Percentiles rank a stretch among this genome's conserved stretches.
Evolutionary conservation across 352 stramenopile genomes (phyloP).

Genomic region (Globisporangium cederbergense): DNA sequence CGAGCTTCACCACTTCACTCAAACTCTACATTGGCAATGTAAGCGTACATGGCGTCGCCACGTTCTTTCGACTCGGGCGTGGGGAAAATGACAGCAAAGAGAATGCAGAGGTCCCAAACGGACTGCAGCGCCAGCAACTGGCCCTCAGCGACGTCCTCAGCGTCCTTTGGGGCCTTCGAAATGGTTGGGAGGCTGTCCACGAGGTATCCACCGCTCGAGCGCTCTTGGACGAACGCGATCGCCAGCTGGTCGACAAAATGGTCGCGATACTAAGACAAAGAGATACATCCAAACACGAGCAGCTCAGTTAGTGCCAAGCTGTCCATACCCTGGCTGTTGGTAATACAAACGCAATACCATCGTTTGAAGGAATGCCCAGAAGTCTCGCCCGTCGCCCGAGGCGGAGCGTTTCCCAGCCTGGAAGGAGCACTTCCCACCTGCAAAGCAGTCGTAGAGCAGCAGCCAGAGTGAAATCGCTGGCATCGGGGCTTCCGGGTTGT

Average conservation of each 20-base stretch:
- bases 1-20: too few relatives aligned
- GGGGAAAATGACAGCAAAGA: conserved; percentile 13
- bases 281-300: background rate
- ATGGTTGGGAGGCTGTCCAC: conserved; percentile 21
- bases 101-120: conserved; percentile 21
- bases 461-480: conserved; percentile 67
- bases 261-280: conserved; percentile 18
- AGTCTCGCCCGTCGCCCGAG: conserved; percentile 28
- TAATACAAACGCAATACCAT: conserved; percentile 17
- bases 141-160: conserved; percentile 16
- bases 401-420: conserved; percentile 19
- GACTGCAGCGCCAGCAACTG: conserved; percentile 23
- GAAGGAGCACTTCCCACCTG: conserved; percentile 17
- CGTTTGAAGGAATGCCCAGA: conserved; percentile 59
- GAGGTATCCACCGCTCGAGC: conserved; percentile 42
- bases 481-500: background rate
- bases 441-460: conserved; percentile 40
- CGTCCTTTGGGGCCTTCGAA: conserved; percentile 1
- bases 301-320: conserved; percentile 1
- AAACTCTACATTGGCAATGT: background rate
- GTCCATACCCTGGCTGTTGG: background rate
- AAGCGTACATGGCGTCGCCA: conserved; percentile 10
- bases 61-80: background rate
- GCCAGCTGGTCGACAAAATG: conserved; percentile 36
- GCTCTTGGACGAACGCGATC: conserved; percentile 31